Percentiles rank a stretch among this genome's conserved stretches.
These are phyloP conservation scores for Ganoderma lingzhi DNA, from an alignment of 1,284 basidiomycete genomes.

Conservation along the genomic window DNA sequence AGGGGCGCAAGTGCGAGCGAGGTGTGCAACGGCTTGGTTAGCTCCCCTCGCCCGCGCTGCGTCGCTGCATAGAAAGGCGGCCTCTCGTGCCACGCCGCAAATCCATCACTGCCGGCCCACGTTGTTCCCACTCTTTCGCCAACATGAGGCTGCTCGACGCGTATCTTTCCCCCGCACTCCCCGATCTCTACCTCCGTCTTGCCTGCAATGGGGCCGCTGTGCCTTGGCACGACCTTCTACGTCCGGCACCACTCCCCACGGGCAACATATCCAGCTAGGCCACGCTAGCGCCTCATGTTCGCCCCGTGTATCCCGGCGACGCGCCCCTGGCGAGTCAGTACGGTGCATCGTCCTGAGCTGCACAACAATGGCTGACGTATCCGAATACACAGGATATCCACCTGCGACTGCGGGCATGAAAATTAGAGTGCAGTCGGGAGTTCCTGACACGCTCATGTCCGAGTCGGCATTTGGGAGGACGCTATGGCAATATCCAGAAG, in stretches of 20 bases:
- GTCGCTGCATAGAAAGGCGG: slow-evolving; percentile 13
- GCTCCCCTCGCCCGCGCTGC: slow-evolving; percentile 1
- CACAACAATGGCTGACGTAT: slow-evolving; percentile 7
- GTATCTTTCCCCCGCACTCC: slow-evolving; percentile 15
- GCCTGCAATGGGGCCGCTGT: not conserved
- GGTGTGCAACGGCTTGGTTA: slow-evolving; percentile 26
- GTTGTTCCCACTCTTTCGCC: slow-evolving; percentile 15
- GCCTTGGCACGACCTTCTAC: not conserved
- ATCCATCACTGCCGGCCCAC: slow-evolving; percentile 18
- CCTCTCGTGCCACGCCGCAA: slow-evolving; percentile 33
- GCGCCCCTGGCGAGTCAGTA: slow-evolving; percentile 15
- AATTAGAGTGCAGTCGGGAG: not conserved
- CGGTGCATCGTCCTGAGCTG: slow-evolving; percentile 3
- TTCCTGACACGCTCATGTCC: not conserved
- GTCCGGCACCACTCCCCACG: not conserved
- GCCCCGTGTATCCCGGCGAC: slow-evolving; percentile 1
- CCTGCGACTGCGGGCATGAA: slow-evolving; percentile 4
- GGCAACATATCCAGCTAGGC: slow-evolving; percentile 15
- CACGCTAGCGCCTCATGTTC: slow-evolving; percentile 10
- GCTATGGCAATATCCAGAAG: not conserved
- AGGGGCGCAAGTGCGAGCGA: not conserved
- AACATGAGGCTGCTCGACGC: slow-evolving; percentile 30
- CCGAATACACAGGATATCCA: not conserved
- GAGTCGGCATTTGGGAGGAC: not conserved
- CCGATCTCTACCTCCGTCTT: slow-evolving; percentile 7